Evolutionary conservation across 345 rosid species (phyloP), one percentile per base, ranked within the genome.

Genomic region (Lagerstroemia speciosa): DNA sequence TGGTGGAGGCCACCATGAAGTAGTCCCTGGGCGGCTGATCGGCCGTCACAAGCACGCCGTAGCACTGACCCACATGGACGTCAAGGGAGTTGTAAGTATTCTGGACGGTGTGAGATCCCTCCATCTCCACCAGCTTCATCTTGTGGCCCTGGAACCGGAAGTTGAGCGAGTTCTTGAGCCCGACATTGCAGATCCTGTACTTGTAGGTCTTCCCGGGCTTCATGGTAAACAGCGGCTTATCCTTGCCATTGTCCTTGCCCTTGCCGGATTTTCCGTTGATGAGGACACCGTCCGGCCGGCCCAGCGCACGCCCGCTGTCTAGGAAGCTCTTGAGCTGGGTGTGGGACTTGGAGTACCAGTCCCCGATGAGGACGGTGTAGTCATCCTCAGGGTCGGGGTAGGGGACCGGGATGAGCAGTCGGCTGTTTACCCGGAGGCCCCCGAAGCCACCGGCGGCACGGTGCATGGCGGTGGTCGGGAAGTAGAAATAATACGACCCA

Each of bases 81-180:
- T 78, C 81, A 6, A 78, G 71, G 15, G 78, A 78, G 10, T 67
- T 68, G 61, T 78, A 74, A 24, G 8, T 60, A 50, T 78, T 78
- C 58, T 78, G 81, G 63, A 78, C 73, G 14, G 64, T 64, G 52
- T 78, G 81, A 15, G 81, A 78, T 11, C 81, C 80, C 43, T 73
- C 80, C 77, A 73, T 73, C 70, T 77, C 80, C 14, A 73, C 75
- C 6, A 77, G 74, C 72, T 71, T 78, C 81, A 78, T 45, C 1
- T 33, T 31, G 62, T 78, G 81, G 60, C 67, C 70, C 31, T 78
- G 81, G 69, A 78, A 67, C 67, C 81, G 62, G 68, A 78, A 78
- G 38, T 78, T 78, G 67, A 78, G 75, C 0, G 78, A 60, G n/a
- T 64, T 64, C 78, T 78, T 78, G 60, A 74, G 33, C 57, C 77